Evolutionary conservation across 2,329 filamentous ascomycete species (phyloP), one percentile per base, ranked within the genome.

Genomic region (Podosphaera aphanis): DNA sequence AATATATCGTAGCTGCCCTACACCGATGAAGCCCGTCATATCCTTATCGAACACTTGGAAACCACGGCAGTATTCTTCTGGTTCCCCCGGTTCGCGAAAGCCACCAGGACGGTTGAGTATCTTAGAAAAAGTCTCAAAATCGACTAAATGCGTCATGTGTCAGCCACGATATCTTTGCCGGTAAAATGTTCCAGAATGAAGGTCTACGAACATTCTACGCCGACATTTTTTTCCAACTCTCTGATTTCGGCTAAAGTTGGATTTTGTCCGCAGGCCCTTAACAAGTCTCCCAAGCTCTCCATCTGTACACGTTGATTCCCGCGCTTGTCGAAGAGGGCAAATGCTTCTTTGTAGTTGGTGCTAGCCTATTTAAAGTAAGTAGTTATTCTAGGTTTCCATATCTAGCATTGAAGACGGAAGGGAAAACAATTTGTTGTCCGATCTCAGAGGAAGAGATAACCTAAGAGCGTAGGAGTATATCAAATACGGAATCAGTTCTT

Each of bases 271-370:
- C 90, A 98, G 46, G 90, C 90, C 61, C 90, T 82, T 54, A 98
- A 77, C 49, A 98, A 74, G 63, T 98, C 90, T 56, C 90, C 90
- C 47, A 98, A 75, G 52, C 79, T 80, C 54, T 88, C 81, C 62
- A 86, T 70, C 36, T 81, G 66, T 56, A 95, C 90, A 57, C 86
- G 86, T 61, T 88, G 86, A 62, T 83, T 93, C 61, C 90, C 90
- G 64, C 90, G 88, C 78, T 94, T 95, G 73, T 98, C 90, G 71
- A 95, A 98, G 63, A 98, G 82, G 59, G 86, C 86, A 67, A 98
- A 98, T 56, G 90, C 90, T 79, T 98, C 90, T 73, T 95, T 95
- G 83, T 95, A 98, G 79, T 98, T 95, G 69, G 88, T 95, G 50
- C 73, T 77, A 63, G 74, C 74, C 74, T 79, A 73, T 41, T 64